Evolutionary conservation across 257 asterid genomes (phyloP).

Genomic region (Nicotiana knightiana): DNA sequence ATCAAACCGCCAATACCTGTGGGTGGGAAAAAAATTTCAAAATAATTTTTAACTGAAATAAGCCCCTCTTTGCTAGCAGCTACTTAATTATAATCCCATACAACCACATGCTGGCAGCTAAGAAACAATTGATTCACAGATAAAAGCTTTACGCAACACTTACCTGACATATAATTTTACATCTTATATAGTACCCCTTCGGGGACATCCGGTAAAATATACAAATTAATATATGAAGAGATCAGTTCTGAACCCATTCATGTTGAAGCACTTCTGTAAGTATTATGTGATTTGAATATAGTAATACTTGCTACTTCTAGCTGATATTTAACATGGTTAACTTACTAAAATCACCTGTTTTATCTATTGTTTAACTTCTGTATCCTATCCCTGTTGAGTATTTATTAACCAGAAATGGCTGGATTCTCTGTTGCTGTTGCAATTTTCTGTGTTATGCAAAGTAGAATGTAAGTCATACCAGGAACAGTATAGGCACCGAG

Average conservation of each 20-base stretch:
- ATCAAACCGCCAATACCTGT: conserved; percentile 79
- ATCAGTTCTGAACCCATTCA: neutral
- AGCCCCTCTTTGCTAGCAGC: neutral
- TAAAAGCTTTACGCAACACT: neutral
- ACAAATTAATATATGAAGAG: neutral
- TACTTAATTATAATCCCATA: neutral
- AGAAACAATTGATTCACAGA: neutral
- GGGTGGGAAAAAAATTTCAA: neutral
- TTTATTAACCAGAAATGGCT: neutral
- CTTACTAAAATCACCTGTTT: neutral
- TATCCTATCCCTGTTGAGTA: neutral
- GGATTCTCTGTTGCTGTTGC: neutral
- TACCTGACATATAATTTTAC: too few species aligned
- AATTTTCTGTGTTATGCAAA: neutral
- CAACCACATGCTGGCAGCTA: neutral
- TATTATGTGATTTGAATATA: neutral
- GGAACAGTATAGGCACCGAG: conserved; percentile 86
- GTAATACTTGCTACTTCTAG: neutral
- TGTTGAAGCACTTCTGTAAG: neutral
- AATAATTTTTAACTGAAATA: neutral
- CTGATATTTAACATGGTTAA: neutral
- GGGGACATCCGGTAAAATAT: neutral
- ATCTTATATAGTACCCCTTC: neutral
- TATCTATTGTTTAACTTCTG: neutral
- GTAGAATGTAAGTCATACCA: conserved; percentile 36